Evolutionary conservation across 345 rosid genomes (phyloP).

Genomic region (Arabidopsis thaliana): TAIR10.1 NC_003071.7:7314001-7314500

Average conservation of each 20-base stretch:
- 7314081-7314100: conserved; percentile 66
- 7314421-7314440: conserved; percentile 47
- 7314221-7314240: conserved; percentile 58
- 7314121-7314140: conserved; percentile 50
- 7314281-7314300: conserved; percentile 50
- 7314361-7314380: conserved; percentile 55
- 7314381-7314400: conserved; percentile 59
- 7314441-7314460: conserved; percentile 52
- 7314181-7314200: conserved; percentile 64
- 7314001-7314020: conserved; percentile 61
- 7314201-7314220: conserved; percentile 71
- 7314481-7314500: conserved; percentile 42
- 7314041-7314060: conserved; percentile 68
- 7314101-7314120: conserved; percentile 47
- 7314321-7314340: conserved; percentile 55
- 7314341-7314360: conserved; percentile 59
- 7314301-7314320: conserved; percentile 64
- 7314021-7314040: conserved; percentile 73
- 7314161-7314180: conserved; percentile 51
- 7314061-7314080: conserved; percentile 61
- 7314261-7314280: conserved; percentile 49
- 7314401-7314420: conserved; percentile 52
- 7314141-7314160: conserved; percentile 57
- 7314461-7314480: conserved; percentile 44
- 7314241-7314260: conserved; percentile 64